These are phyloP conservation scores for Mucor sp. DNA, from an alignment of 371 early-diverging fungal species.

Conservation along the genomic window DNA sequence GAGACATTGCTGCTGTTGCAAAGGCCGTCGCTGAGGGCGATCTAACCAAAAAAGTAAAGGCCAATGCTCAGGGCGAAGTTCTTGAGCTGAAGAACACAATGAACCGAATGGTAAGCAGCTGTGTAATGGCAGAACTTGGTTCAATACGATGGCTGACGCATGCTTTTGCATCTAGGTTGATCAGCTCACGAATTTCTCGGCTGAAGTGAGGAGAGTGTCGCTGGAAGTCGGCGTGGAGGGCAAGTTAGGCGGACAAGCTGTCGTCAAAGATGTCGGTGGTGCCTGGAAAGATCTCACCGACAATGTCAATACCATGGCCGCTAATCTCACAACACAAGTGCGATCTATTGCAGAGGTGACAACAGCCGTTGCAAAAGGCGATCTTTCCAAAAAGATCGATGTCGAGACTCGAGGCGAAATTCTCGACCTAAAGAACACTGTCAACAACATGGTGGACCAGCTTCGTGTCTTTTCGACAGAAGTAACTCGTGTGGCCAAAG, in stretches of 20 bases:
- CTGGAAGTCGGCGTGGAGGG: slow-evolving; percentile 62
- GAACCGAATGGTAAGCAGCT: slow-evolving; percentile 40
- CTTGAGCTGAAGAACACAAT: slow-evolving; percentile 51
- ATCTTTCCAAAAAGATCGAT: slow-evolving; percentile 60
- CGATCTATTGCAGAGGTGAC: slow-evolving; percentile 58
- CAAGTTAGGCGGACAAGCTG: slow-evolving; percentile 41
- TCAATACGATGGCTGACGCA: no score
- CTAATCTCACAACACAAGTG: slow-evolving; percentile 60
- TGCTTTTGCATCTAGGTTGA: slow-evolving; percentile 12
- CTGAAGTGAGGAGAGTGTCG: slow-evolving; percentile 49
- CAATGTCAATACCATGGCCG: slow-evolving; percentile 63
- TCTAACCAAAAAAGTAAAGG: slow-evolving; percentile 48
- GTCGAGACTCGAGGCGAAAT: slow-evolving; percentile 56
- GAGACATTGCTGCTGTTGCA: slow-evolving; percentile 51
- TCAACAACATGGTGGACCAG: slow-evolving; percentile 66
- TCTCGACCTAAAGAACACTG: slow-evolving; percentile 51
- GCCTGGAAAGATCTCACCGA: slow-evolving; percentile 61
- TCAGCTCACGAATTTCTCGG: slow-evolving; percentile 39
- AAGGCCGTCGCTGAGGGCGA: slow-evolving; percentile 54
- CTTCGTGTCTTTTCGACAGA: slow-evolving; percentile 50
- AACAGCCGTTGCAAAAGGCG: slow-evolving; percentile 65
- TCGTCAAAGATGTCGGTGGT: slow-evolving; percentile 53
- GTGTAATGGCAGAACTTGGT: neutral
- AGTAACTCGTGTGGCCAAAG: slow-evolving; percentile 48
- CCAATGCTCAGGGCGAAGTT: slow-evolving; percentile 53